Evolutionary conservation across 2,329 filamentous ascomycete species (phyloP).

Genomic region (Fusarium zealandicum): DNA sequence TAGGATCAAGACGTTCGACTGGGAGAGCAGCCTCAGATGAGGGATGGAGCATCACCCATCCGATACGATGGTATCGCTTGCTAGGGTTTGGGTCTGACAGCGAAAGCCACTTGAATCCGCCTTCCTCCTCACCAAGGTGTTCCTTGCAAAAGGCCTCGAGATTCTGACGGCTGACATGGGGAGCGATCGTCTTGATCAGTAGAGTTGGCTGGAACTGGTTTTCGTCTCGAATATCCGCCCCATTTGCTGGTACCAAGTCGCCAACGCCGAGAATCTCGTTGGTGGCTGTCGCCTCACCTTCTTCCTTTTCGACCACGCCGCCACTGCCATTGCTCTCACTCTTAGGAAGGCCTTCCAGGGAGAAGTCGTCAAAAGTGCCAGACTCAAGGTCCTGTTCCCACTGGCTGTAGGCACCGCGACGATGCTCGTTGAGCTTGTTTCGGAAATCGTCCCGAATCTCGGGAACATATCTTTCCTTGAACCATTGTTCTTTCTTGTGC

Average conservation of each 20-base stretch:
- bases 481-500: constrained; percentile 98
- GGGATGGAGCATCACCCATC: constrained; percentile 96
- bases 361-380: constrained; percentile 92
- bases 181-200: constrained; percentile 97
- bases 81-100: constrained; percentile 95
- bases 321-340: constrained; percentile 88
- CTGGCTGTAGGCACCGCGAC: constrained; percentile 78
- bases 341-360: constrained; percentile 91
- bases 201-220: constrained; percentile 88
- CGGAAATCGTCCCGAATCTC: constrained; percentile 80
- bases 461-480: constrained; percentile 90
- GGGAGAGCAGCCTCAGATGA: constrained; percentile 70
- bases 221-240: constrained; percentile 88
- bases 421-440: constrained; percentile 78
- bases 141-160: constrained; percentile 95
- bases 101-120: constrained; percentile 94
- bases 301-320: constrained; percentile 89
- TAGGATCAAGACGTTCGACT: constrained; percentile 75
- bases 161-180: constrained; percentile 92
- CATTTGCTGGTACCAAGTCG: constrained; percentile 83
- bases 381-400: constrained; percentile 89
- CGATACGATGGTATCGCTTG: constrained; percentile 96
- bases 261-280: constrained; percentile 93
- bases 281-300: constrained; percentile 89
- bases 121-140: constrained; percentile 87